Evolutionary conservation across 331 rosid species (phyloP).

Genomic region (Rhamnella rubrinervis): DNA sequence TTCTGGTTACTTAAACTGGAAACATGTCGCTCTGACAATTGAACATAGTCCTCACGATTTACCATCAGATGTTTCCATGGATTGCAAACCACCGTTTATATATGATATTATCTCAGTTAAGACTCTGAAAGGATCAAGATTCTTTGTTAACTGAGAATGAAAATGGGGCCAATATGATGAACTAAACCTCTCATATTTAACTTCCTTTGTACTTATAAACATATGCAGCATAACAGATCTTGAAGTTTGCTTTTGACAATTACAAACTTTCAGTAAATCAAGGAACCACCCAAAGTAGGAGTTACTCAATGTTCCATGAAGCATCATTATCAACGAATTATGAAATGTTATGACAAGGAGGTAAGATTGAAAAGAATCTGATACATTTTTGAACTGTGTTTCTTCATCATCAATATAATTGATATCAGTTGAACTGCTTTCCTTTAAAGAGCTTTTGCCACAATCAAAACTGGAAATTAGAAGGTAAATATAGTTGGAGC

Average conservation of each 20-base stretch:
- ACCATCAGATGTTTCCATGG: conserved; percentile 35
- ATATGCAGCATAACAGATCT: conserved; percentile 46
- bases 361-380: conserved; percentile 59
- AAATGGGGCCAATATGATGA: conserved; percentile 69
- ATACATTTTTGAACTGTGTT: conserved; percentile 41
- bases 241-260: conserved; percentile 21
- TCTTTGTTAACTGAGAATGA: conserved; percentile 44
- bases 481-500: neutral
- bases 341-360: conserved; percentile 48
- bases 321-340: conserved; percentile 78
- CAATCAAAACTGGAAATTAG: conserved; percentile 38
- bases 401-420: conserved; percentile 47
- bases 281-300: conserved; percentile 63
- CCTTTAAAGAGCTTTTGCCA: conserved; percentile 27
- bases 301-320: conserved; percentile 65
- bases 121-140: conserved; percentile 53
- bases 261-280: conserved; percentile 17
- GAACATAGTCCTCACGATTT: conserved; percentile 48
- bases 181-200: conserved; percentile 56
- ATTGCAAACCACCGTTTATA: conserved; percentile 56
- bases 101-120: conserved; percentile 72
- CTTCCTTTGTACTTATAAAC: conserved; percentile 58
- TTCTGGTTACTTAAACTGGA: conserved; percentile 36
- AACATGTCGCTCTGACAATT: conserved; percentile 34
- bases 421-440: conserved; percentile 17